Conservation (phyloP, 441 rosid genomes). For the Erodium texanum region DNA sequence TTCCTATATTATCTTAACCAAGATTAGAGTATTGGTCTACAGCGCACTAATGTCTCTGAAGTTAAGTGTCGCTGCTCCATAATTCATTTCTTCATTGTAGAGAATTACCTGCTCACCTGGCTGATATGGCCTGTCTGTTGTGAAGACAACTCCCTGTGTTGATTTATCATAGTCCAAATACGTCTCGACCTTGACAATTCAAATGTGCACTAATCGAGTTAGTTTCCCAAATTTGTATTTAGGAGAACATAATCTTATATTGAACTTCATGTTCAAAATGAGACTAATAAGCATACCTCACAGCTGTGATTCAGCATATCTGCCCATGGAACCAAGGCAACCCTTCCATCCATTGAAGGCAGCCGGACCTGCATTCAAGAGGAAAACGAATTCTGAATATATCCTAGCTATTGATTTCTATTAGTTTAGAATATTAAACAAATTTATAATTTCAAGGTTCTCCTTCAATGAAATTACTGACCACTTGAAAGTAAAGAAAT, state of each 20-base stretch:
- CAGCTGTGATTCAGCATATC: conserved; percentile 96
- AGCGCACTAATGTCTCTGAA: neutral
- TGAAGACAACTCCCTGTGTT: conserved; percentile 68
- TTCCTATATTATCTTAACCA: neutral
- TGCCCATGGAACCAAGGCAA: conserved; percentile 98
- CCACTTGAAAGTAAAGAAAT: neutral
- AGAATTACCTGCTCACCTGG: conserved; percentile 94
- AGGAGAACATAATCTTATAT: neutral
- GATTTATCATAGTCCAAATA: conserved; percentile 89
- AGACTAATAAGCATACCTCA: conserved; percentile 43
- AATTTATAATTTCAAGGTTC: neutral
- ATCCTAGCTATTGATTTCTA: neutral
- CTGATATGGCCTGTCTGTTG: conserved; percentile 76
- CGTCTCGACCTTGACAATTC: conserved; percentile 59
- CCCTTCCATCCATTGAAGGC: conserved; percentile 87
- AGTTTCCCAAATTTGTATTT: conserved; percentile 12
- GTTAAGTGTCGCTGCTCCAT: neutral
- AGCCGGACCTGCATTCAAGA: conserved; percentile 55
- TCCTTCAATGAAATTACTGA: neutral
- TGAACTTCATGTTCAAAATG: neutral
- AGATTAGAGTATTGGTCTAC: neutral
- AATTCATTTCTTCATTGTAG: neutral
- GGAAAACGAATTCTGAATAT: conserved; percentile 6
- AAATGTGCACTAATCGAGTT: conserved; percentile 15
- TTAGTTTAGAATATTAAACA: neutral